Percentiles rank a stretch among this genome's conserved stretches.
Evolutionary conservation across 1,139 yeast genomes (phyloP).

Genomic region (Yamadazyma epiphylla): DNA sequence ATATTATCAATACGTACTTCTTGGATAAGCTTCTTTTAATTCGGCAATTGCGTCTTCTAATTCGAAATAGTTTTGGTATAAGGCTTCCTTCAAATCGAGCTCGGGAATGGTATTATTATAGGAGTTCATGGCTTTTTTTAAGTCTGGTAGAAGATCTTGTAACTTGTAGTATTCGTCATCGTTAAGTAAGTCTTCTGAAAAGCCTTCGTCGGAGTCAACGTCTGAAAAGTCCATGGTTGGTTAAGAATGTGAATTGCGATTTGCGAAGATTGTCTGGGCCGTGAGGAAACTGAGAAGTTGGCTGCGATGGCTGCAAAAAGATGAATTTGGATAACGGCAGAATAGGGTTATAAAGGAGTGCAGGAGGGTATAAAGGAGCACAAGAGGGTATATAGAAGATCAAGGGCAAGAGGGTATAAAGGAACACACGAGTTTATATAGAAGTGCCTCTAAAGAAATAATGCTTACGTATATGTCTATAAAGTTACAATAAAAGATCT

Average conservation of each 20-base stretch:
- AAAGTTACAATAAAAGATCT: conserved; percentile 3
- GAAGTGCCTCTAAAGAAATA: background rate
- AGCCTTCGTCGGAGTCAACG: conserved; percentile 12
- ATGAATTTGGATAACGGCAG: too few species aligned
- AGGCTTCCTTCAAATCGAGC: conserved; percentile 51
- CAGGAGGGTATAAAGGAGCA: too few species aligned
- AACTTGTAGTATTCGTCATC: conserved; percentile 40
- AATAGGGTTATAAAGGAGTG: too few species aligned
- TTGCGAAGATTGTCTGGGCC: too few species aligned
- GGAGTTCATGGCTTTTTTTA: conserved; percentile 29
- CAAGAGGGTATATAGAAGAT: too few species aligned
- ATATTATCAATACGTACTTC: conserved; percentile 31
- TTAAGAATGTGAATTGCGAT: background rate
- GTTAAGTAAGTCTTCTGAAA: conserved; percentile 18
- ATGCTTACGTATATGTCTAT: background rate
- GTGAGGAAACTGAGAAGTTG: background rate
- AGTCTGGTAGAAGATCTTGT: conserved; percentile 36
- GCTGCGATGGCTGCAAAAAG: too few species aligned
- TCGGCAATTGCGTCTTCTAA: conserved; percentile 51
- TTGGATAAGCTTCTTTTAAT: conserved; percentile 40
- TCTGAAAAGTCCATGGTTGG: conserved; percentile 8
- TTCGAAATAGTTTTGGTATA: conserved; percentile 60
- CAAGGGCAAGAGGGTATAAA: background rate
- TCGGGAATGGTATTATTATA: conserved; percentile 49
- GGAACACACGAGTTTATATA: background rate